Base-by-base conservation (phyloP, 2,329 filamentous ascomycete genomes). In the Fusarium mexicanum region DNA sequence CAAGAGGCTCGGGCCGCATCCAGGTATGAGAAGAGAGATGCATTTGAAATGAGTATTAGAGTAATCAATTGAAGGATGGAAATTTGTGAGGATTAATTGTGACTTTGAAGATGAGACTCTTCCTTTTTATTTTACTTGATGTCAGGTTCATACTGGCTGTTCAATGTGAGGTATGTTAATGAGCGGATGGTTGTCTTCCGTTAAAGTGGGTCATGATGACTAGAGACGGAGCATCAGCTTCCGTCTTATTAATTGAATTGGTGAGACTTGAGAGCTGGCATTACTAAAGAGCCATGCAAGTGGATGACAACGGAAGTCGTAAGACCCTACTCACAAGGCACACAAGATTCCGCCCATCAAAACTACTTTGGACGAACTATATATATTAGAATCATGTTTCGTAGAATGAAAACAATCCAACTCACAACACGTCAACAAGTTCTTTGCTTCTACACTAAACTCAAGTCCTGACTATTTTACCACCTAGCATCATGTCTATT, bases 21-120 rank as follows among this genome's bases (percentile, higher is more conserved):
- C 72, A 76, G 7, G 66, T 76, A 38, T 76, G 74, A 18, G 74
- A 61, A 47, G 64, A 73, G 3, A 75, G 46, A 64, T 76, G 74
- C 74, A 76, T 76, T 18, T 8, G 33, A 37, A 38, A 29, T 29
- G 24, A 22, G 17, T 18, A 33, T 2, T 10, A 5, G 3, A 2
- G 2, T 2, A 9, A 10, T 9, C 20, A 1, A 8, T 11, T 8
- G 2, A 3, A 14, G 12, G 8, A 0, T 2, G 0, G 2, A 4
- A 4, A 3, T 24, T 3, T 8, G 1, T 41, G 22, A 11, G 3
- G 6, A 4, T 33, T 18, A 2, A 24, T 8, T 48, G 13, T 1
- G 2, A 22, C 1, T n/a, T 13, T 5, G 2, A 11, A 54, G 8
- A 33, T 14, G 17, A 33, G 10, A 1, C 3, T 20, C 5, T 17